A percentile compares a stretch with the other conserved stretches of the same genome.
These are phyloP conservation scores for Tolypocladium inflatum DNA, from an alignment of 2,329 filamentous ascomycete species.

Conservation along the genomic window DNA sequence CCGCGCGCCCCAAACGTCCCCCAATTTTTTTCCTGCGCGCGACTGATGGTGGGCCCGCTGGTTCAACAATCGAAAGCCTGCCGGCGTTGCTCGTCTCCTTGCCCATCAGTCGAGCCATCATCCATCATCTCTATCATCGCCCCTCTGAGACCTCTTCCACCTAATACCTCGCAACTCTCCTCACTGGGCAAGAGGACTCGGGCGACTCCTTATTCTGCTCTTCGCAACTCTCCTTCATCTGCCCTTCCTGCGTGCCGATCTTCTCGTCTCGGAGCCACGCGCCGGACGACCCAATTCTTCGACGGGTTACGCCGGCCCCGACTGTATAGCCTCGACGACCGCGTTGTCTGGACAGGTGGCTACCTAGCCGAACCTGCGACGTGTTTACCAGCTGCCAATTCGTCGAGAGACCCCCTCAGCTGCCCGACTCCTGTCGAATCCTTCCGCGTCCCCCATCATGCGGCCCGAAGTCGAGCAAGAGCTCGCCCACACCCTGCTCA, in stretches of 20 bases:
- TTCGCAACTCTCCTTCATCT: conserved; percentile 4
- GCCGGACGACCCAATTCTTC: neutral
- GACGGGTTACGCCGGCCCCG: neutral
- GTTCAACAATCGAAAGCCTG: conserved; percentile 25
- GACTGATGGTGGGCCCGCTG: conserved; percentile 21
- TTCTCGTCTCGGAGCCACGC: conserved; percentile 10
- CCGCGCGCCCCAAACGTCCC: conserved; percentile 15
- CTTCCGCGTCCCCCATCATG: conserved; percentile 48
- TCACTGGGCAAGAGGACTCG: conserved; percentile 15
- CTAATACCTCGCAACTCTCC: conserved; percentile 4
- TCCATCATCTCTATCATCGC: neutral
- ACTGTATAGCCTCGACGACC: neutral
- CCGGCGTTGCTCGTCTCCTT: conserved; percentile 10
- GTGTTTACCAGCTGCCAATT: neutral
- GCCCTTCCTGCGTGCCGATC: neutral
- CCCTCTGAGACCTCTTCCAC: neutral
- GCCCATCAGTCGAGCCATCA: neutral
- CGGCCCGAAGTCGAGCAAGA: conserved; percentile 99
- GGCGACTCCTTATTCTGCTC: conserved; percentile 11
- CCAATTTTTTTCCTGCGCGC: conserved; percentile 23
- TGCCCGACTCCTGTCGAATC: neutral
- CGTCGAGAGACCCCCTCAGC: neutral
- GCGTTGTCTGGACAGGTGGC: neutral
- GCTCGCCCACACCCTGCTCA: conserved; percentile 93
- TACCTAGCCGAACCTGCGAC: neutral